Evolutionary conservation across 441 rosid species (phyloP), one percentile per base, ranked within the genome.

Genomic region (Mallotus repandus): DNA sequence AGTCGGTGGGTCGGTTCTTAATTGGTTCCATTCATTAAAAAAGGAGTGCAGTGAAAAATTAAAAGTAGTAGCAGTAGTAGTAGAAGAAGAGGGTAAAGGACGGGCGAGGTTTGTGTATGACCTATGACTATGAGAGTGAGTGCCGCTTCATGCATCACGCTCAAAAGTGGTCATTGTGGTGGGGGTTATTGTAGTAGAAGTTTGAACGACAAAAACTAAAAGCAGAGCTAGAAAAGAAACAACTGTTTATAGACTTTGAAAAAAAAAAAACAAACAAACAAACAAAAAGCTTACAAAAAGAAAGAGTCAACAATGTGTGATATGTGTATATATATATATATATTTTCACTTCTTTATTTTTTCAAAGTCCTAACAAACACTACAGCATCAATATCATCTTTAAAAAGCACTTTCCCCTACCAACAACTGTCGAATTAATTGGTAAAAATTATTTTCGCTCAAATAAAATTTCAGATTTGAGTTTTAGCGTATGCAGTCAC

Each of bases 221-320:
- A 13, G 38, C 41, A 50, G 60, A 66, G 43, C 48, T 62, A 58
- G 57, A 43, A 64, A 59, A 60, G 63, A 62, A 72, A 53, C 57
- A 19, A n/a, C 53, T 48, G 83, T 81, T 74, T 64, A 68, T 61
- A 66, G 52, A 54, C 69, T 74, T 29, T 22, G 35, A 14, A 46
- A 2, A 52, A 13, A 25, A 65, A 69, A 52, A 48, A 25, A 25
- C 29, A 25, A 25, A 2, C 0, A 29, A 29, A 29, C 32, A 29
- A 29, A 29, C 32, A 54, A 72, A 0, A 65, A 72, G 78, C 22
- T 46, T 57, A 9, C 70, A 25, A 49, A 71, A 66, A 52, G 60
- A 69, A 69, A 1, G 77, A 76, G 83, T 85, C 86, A 77, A 81
- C 79, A 69, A 16, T 66, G 54, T 45, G 41, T 29, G 68, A 21